A percentile compares a stretch with the other conserved stretches of the same genome.
phyloP scores from a whole-genome alignment of 148 eudicot species.

The Dianthus caryophyllus region DNA sequence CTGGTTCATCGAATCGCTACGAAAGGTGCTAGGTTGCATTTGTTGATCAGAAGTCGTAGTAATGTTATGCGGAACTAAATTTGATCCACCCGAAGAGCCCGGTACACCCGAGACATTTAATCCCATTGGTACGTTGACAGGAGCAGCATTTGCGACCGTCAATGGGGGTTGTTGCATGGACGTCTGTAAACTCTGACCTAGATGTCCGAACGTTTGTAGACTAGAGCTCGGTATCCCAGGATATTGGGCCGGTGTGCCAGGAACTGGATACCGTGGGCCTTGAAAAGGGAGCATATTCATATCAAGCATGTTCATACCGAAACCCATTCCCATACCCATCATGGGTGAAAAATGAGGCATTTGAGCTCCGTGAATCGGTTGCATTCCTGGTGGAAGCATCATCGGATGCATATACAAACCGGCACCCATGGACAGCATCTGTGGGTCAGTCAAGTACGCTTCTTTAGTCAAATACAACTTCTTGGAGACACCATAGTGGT shows the following conservation, averaged over 20 bases:
- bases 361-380: conserved; percentile 61
- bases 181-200: conserved; percentile 49
- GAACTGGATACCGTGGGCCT: conserved; percentile 45
- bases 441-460: conserved; percentile 16
- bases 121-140: conserved; percentile 32
- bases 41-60: conserved; percentile 33
- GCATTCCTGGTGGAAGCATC: conserved; percentile 82
- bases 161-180: conserved; percentile 37
- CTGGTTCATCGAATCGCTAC: conserved; percentile 28
- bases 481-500: background rate
- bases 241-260: conserved; percentile 20
- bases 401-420: conserved; percentile 88
- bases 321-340: conserved; percentile 69
- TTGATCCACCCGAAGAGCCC: conserved; percentile 26
- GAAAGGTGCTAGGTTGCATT: conserved; percentile 24
- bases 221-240: conserved; percentile 48
- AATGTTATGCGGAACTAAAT: conserved; percentile 26
- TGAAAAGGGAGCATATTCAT: conserved; percentile 34
- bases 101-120: conserved; percentile 29
- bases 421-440: conserved; percentile 92
- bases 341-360: conserved; percentile 67
- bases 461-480: conserved; percentile 2
- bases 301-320: conserved; percentile 48
- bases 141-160: conserved; percentile 27
- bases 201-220: conserved; percentile 47